Evolutionary conservation across 2,329 filamentous ascomycete species (phyloP), one percentile per base, ranked within the genome.

Genomic region (Hypoxylon sp.): DNA sequence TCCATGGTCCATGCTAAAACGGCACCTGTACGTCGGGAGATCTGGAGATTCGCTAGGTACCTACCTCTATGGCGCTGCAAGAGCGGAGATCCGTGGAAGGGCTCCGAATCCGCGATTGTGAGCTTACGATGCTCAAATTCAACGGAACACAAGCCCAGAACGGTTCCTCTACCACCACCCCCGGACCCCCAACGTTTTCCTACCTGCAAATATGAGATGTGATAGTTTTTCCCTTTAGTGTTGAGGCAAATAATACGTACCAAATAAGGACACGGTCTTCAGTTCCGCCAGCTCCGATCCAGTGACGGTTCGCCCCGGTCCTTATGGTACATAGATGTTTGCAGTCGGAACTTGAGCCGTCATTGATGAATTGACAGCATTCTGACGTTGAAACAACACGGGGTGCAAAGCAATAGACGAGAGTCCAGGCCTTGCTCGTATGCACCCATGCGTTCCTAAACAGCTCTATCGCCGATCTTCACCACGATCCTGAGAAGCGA

Each of bases 201-300:
- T 25, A 55, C 47, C 45, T 67, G 54, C 65, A 61, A 19, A 54
- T 69, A 53, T 69, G 67, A 69, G 52, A 69, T 69, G 64, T 67
- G 67, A 69, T 53, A 69, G 54, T 43, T 21, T 47, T 21, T 23
- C 14, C 54, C 32, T 25, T 61, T 65, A 54, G 57, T 69, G 58
- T 53, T 61, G 64, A 63, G 61, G 61, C 54, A 61, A 65, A 62
- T 64, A 65, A 62, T 54, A 48, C 41, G 51, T 61, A 67, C 54
- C 52, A 61, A 63, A 56, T 61, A 59, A 61, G 61, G 29, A n/a
- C 6, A 57, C 56, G 67, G 53, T 51, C 27, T 30, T 23, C 6
- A 46, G 48, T 64, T 63, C 64, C 67, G 61, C 2, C 23, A n/a
- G 47, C 54, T 48, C 64, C 61, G 67, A 65, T 58, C 67, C 67